A percentile compares a stretch with the other conserved stretches of the same genome.
Evolutionary conservation across 805 yeast genomes (phyloP).

Genomic region (Yamadazyma akitaensis): DNA sequence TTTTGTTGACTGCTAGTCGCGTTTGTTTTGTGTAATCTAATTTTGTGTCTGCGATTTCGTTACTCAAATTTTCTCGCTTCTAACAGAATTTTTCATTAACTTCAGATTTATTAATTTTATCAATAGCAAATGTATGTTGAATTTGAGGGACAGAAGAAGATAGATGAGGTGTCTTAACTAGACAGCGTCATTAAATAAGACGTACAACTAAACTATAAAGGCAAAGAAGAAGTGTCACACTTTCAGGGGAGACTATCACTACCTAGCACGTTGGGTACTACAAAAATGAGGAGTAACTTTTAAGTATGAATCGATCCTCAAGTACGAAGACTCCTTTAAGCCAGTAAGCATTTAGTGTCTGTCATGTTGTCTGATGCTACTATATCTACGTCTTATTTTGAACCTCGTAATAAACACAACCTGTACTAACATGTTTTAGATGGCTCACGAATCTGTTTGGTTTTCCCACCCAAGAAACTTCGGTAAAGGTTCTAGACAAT

Average conservation of each 20-base stretch:
- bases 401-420: background rate
- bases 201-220: too few relatives aligned
- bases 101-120: slow-evolving; percentile 6
- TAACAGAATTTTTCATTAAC: slow-evolving; percentile 11
- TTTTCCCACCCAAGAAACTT: slow-evolving; percentile 99
- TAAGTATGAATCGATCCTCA: too few relatives aligned
- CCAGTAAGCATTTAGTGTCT: too few relatives aligned
- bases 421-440: slow-evolving; percentile 43
- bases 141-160: background rate
- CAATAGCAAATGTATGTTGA: slow-evolving; percentile 14
- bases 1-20: slow-evolving; percentile 5
- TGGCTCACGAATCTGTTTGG: slow-evolving; percentile 99
- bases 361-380: too few relatives aligned
- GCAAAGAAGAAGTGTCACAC: too few relatives aligned
- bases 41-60: slow-evolving; percentile 7
- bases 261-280: too few relatives aligned
- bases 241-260: too few relatives aligned
- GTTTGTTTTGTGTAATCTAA: slow-evolving; percentile 13
- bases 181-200: background rate
- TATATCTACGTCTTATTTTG: background rate
- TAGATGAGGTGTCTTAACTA: background rate
- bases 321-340: too few relatives aligned
- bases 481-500: slow-evolving; percentile 99
- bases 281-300: too few relatives aligned
- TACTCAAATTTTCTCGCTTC: slow-evolving; percentile 12